Percentiles rank a stretch among this genome's conserved stretches.
These are phyloP conservation scores for Nitzschia sp. DNA, from an alignment of 108 stramenopile genomes.

Conservation along the genomic window DNA sequence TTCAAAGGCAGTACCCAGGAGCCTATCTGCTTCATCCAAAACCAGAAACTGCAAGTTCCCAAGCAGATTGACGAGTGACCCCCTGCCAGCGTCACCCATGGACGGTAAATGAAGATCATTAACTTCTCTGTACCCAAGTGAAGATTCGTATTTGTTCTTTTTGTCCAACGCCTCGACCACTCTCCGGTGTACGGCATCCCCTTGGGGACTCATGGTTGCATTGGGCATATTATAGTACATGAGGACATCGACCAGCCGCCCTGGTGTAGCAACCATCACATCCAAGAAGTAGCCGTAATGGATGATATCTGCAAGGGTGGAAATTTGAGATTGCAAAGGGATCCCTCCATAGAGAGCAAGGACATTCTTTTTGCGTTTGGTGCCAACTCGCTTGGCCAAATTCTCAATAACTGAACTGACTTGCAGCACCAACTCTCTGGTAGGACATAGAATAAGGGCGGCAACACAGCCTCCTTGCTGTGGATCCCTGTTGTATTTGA, in stretches of 20 bases:
- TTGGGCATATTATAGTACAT: constrained; percentile 32
- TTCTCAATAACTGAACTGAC: constrained; percentile 56
- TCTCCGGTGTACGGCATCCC: constrained; percentile 59
- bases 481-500: constrained; percentile 18
- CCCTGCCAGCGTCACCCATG: constrained; percentile 48
- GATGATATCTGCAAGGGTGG: constrained; percentile 43
- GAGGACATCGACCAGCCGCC: constrained; percentile 90
- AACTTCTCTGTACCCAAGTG: constrained; percentile 53
- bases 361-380: constrained; percentile 10
- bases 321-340: constrained; percentile 56
- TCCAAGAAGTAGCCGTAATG: constrained; percentile 52
- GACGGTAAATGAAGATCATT: constrained; percentile 53
- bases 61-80: constrained; percentile 52
- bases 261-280: constrained; percentile 95
- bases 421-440: constrained; percentile 92
- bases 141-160: constrained; percentile 31
- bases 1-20: constrained; percentile 77
- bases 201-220: constrained; percentile 29
- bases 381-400: constrained; percentile 43
- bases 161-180: constrained; percentile 62
- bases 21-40: constrained; percentile 96
- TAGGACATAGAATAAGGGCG: constrained; percentile 85
- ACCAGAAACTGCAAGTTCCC: constrained; percentile 67
- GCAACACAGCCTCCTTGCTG: constrained; percentile 40
- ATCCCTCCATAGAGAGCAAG: constrained; percentile 65